phyloP scores from a whole-genome alignment of 2,329 filamentous ascomycete genomes.

The Fusarium napiforme region DNA sequence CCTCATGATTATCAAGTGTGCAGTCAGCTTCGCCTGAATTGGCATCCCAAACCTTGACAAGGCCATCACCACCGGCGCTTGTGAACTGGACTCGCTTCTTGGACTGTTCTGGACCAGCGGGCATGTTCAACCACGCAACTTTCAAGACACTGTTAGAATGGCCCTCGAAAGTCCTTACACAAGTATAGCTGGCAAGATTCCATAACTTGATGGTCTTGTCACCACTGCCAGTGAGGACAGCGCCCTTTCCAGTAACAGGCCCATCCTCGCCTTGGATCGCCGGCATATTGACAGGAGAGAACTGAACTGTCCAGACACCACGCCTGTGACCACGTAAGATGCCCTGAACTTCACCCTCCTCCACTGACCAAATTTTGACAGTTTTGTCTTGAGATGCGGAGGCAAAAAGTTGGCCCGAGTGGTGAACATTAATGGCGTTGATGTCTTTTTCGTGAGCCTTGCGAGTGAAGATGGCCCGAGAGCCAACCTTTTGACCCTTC shows the following conservation, averaged over 20 bases:
- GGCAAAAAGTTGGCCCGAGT: slow-evolving; percentile 82
- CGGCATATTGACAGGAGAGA: slow-evolving; percentile 83
- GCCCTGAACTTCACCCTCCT: slow-evolving; percentile 90
- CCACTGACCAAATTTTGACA: slow-evolving; percentile 94
- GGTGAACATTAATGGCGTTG: slow-evolving; percentile 88
- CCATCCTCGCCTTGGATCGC: slow-evolving; percentile 77
- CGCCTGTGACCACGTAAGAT: slow-evolving; percentile 92
- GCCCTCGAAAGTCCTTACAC: slow-evolving; percentile 92
- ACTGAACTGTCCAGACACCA: slow-evolving; percentile 95
- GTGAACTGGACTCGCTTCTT: slow-evolving; percentile 78
- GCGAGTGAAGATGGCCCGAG: slow-evolving; percentile 82
- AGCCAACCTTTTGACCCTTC: slow-evolving; percentile 60
- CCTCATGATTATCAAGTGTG: slow-evolving; percentile 96
- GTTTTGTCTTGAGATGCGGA: slow-evolving; percentile 97
- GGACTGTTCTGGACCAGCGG: slow-evolving; percentile 59
- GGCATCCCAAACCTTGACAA: slow-evolving; percentile 97
- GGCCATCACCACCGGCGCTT: slow-evolving; percentile 90
- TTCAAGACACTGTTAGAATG: slow-evolving; percentile 97
- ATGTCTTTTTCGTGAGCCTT: slow-evolving; percentile 99
- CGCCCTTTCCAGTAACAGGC: slow-evolving; percentile 78
- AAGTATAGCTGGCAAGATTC: slow-evolving; percentile 92
- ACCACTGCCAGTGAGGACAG: slow-evolving; percentile 89
- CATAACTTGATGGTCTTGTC: slow-evolving; percentile 97
- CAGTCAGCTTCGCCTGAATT: slow-evolving; percentile 85
- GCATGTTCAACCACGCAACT: slow-evolving; percentile 81